Base-by-base conservation (phyloP, 163 green algal genomes). In the Scenedesmus sp. region DNA sequence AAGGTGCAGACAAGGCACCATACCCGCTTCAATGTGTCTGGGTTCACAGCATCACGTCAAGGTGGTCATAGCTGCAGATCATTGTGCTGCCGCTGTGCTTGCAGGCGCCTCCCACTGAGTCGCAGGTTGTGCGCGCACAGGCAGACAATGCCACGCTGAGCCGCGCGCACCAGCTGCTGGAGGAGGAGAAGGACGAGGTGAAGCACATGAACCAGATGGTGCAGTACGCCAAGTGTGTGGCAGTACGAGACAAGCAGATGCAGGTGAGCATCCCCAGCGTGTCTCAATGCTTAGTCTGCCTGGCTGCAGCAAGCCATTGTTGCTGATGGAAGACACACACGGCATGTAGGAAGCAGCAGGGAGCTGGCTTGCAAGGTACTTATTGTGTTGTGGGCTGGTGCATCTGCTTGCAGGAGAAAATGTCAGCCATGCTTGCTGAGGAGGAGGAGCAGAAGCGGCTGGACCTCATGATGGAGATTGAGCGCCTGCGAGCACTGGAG, bases 191-290 rank as follows among this genome's bases (percentile, higher is more conserved):
- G 82, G 89, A 92, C 59, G 89, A 92, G 73, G 89, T 92, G 46
- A 98, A 98, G 94, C 89, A 93, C 88, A 99, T 99, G 97, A 99
- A 98, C 92, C 96, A 97, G 89, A 99, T 98, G 96, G 94, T 98
- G 92, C 95, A 97, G 20, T 98, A 98, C 95, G 95, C 95, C 90
- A 98, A 98, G 91, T 98, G 97, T 90, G 96, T 98, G 6, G 97
- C 95, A 18, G 96, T 98, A 66, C 92, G 97, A 0, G 97, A 98
- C 93, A 94, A 94, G 74, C 97, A 99, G 73, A 95, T 96, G 8
- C 86, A 88, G 84, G 85, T 93, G 84, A 34, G 76, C 56, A 0
- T 55, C 7, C 23, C 74, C 12, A 5, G 9, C 64, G 20, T 73
- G 64, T 20, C 20, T 3, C 9, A 20, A 73, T 20, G 64, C 64